Evolutionary conservation across 495 filamentous ascomycete species (phyloP).

Genomic region (Cryomyces minteri): DNA sequence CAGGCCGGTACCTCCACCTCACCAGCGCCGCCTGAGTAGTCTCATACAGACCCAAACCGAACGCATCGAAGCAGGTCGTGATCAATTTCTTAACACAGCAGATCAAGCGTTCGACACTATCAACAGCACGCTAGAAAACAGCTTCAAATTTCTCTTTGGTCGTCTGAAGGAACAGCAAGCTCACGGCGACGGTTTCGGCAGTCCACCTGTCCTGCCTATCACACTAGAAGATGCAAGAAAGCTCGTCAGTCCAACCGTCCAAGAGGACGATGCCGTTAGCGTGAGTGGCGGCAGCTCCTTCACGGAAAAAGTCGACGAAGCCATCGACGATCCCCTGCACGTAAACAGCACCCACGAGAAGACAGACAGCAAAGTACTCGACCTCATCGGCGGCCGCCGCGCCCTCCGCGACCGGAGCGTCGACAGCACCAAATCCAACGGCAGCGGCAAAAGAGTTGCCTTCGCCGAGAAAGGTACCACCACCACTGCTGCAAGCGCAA

Average conservation of each 20-base stretch:
- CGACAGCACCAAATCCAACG: conserved; percentile 51
- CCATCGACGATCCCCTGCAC: conserved; percentile 10
- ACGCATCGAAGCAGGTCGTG: conserved; percentile 55
- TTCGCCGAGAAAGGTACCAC: conserved; percentile 20
- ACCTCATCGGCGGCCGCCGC: conserved; percentile 42
- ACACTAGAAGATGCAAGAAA: conserved; percentile 85
- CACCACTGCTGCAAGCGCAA: conserved; percentile 1
- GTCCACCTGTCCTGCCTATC: conserved; percentile 43
- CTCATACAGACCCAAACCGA: conserved; percentile 68
- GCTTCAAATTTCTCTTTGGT: conserved; percentile 86
- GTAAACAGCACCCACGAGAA: conserved; percentile 10
- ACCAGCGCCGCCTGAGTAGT: conserved; percentile 53
- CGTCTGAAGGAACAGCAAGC: conserved; percentile 50
- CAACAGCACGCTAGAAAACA: conserved; percentile 67
- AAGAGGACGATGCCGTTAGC: conserved; percentile 29
- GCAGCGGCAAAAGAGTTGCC: conserved; percentile 33
- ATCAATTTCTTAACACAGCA: conserved; percentile 67
- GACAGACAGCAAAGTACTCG: conserved; percentile 39
- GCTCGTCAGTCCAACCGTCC: conserved; percentile 42
- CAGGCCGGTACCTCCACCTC: conserved; percentile 13
- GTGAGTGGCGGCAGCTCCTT: conserved; percentile 22
- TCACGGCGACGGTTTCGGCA: conserved; percentile 25
- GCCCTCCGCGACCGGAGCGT: conserved; percentile 50
- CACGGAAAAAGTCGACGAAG: conserved; percentile 8
- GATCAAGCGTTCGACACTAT: conserved; percentile 86